Percentiles rank a stretch among this genome's conserved stretches.
Conservation (phyloP, 768 basidiomycete genomes). For the Pleurotus cornucopiae region DNA sequence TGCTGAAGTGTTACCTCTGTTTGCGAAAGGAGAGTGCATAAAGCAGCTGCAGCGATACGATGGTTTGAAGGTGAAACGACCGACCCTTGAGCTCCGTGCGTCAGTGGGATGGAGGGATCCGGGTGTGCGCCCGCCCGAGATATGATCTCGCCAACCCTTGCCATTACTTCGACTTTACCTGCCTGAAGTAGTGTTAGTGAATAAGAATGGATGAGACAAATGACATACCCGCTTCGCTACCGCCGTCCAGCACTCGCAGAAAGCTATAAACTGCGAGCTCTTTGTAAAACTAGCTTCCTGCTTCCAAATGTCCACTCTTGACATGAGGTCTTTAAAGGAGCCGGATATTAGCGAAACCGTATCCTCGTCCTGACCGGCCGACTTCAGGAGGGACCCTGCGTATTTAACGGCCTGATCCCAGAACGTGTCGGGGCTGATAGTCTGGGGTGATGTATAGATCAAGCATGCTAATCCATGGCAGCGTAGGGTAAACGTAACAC, state of each 20-base stretch:
- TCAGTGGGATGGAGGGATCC: constrained; percentile 11
- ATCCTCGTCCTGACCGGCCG: constrained; percentile 26
- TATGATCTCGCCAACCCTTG: constrained; percentile 42
- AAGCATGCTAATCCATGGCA: constrained; percentile 46
- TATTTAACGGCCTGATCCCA: constrained; percentile 68
- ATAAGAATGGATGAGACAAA: neutral
- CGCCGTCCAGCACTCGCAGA: constrained; percentile 71
- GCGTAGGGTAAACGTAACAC: constrained; percentile 34
- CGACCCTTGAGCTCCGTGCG: neutral
- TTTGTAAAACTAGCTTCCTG: constrained; percentile 37
- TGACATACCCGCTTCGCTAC: constrained; percentile 59
- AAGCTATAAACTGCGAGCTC: constrained; percentile 50
- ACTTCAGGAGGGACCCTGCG: constrained; percentile 39
- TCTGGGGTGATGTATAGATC: constrained; percentile 40
- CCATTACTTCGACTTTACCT: constrained; percentile 42
- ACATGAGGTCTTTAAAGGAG: constrained; percentile 41
- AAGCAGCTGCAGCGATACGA: neutral
- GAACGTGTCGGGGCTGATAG: constrained; percentile 49
- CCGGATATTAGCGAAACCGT: constrained; percentile 33
- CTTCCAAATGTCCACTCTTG: constrained; percentile 28
- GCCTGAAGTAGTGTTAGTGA: constrained; percentile 26
- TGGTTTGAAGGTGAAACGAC: neutral
- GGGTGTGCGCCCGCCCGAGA: constrained; percentile 16
- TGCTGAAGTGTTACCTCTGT: neutral
- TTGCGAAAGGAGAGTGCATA: constrained; percentile 1